Conservation (phyloP, 768 basidiomycete species). For the Leccinum sublutescens region DNA sequence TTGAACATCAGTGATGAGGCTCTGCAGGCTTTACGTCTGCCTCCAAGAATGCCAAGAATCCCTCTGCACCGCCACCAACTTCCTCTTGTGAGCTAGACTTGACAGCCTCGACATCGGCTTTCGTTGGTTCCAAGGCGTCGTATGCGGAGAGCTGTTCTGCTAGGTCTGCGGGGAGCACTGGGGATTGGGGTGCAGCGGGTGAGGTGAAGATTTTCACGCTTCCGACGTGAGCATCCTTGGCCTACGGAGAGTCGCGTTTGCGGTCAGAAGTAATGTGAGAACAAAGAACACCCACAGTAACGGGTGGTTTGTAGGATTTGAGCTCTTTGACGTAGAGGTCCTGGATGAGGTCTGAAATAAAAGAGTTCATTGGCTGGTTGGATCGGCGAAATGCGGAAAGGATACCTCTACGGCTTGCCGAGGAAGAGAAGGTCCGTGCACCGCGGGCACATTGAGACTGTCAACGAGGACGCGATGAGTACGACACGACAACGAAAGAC, state of each 20-base stretch:
- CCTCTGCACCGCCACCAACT: conserved; percentile 55
- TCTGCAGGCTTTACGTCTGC: conserved; percentile 70
- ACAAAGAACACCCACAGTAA: conserved; percentile 50
- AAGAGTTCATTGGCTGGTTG: conserved; percentile 11
- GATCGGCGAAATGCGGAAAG: conserved; percentile 29
- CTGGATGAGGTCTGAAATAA: neutral
- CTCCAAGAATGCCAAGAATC: conserved; percentile 79
- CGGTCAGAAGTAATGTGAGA: neutral
- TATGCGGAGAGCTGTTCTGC: conserved; percentile 88
- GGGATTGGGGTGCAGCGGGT: conserved; percentile 72
- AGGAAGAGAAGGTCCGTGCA: conserved; percentile 59
- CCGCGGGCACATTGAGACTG: conserved; percentile 47
- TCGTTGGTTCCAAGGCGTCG: conserved; percentile 73
- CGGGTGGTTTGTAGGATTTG: conserved; percentile 6
- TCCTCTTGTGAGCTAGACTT: conserved; percentile 29
- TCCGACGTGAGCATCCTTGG: conserved; percentile 88
- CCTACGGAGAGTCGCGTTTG: conserved; percentile 42
- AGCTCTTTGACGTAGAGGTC: neutral
- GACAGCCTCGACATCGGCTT: conserved; percentile 41
- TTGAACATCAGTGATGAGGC: conserved; percentile 46
- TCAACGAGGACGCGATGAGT: conserved; percentile 8
- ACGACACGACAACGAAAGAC: conserved; percentile 1
- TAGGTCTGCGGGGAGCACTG: conserved; percentile 76
- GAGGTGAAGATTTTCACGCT: conserved; percentile 77
- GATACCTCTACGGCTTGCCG: conserved; percentile 62